A percentile compares a stretch with the other conserved stretches of the same genome.
Conservation (phyloP, 306 rosid genomes). For the Gynostemma pentaphyllum region DNA sequence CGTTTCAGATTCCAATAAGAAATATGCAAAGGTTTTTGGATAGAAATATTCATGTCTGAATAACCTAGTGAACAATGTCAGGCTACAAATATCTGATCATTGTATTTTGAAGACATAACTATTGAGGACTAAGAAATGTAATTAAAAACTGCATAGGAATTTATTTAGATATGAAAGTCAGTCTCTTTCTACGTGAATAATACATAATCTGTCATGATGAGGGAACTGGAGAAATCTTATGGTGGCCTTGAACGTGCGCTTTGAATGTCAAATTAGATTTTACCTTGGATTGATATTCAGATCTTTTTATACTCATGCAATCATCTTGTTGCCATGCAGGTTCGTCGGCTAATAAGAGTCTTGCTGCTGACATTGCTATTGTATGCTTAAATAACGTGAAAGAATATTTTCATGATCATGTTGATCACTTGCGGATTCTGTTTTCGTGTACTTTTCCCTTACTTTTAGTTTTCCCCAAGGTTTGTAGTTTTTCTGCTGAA, state of each 20-base stretch:
- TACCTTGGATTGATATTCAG: too few species aligned
- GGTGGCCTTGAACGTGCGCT: neutral
- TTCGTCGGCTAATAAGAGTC: slow-evolving; percentile 37
- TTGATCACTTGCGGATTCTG: slow-evolving; percentile 24
- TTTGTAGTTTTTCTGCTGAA: slow-evolving; percentile 6
- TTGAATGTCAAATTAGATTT: neutral
- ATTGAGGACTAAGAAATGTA: neutral
- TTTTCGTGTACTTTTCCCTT: slow-evolving; percentile 64
- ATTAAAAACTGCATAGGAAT: neutral
- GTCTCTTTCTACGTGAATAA: neutral
- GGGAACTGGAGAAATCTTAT: neutral
- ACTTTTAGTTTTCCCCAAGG: slow-evolving; percentile 73
- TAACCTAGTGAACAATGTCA: neutral
- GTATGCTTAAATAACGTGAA: slow-evolving; percentile 47
- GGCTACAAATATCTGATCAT: neutral
- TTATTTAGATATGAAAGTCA: neutral
- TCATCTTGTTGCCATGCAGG: slow-evolving; percentile 24
- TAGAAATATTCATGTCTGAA: neutral
- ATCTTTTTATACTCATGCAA: neutral
- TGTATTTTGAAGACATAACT: neutral
- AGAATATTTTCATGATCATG: slow-evolving; percentile 20
- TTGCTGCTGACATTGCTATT: slow-evolving; percentile 47
- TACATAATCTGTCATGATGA: neutral
- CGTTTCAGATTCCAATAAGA: neutral
- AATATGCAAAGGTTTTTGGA: neutral